Evolutionary conservation across 176 grass and related monocot genomes (phyloP).

Genomic region (Triticum dicoccoides): DNA sequence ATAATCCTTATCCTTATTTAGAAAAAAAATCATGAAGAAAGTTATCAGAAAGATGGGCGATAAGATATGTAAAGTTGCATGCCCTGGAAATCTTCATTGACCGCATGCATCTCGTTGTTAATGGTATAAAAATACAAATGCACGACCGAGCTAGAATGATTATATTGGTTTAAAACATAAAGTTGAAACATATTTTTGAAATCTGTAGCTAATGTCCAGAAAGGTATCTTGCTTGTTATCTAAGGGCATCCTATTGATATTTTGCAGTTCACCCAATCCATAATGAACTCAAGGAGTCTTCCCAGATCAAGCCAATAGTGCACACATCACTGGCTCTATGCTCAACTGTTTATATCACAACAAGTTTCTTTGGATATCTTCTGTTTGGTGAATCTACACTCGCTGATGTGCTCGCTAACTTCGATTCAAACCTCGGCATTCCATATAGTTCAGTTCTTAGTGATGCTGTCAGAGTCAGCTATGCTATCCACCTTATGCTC

Average conservation of each 20-base stretch:
- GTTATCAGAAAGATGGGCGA: not conserved
- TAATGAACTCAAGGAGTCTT: slow-evolving; percentile 80
- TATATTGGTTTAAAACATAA: not conserved
- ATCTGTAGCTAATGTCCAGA: not conserved
- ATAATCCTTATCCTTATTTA: not conserved
- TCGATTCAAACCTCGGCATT: slow-evolving; percentile 87
- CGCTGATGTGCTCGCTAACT: slow-evolving; percentile 87
- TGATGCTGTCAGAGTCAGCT: slow-evolving; percentile 88
- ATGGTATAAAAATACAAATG: not conserved
- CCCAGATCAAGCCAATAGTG: slow-evolving; percentile 84
- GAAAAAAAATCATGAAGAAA: too few relatives aligned
- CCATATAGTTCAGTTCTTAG: slow-evolving; percentile 80
- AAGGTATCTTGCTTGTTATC: not conserved
- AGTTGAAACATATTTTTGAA: too few relatives aligned
- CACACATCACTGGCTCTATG: slow-evolving; percentile 65
- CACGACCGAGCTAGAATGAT: not conserved
- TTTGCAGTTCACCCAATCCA: slow-evolving; percentile 85
- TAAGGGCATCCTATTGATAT: not conserved
- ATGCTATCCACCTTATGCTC: slow-evolving; percentile 88
- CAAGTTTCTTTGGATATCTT: slow-evolving; percentile 89
- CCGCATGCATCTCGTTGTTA: not conserved
- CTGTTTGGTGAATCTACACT: slow-evolving; percentile 84
- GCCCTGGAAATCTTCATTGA: not conserved
- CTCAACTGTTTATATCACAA: slow-evolving; percentile 77
- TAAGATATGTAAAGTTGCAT: not conserved